Conservation (phyloP, 176 grass and related monocot genomes). For the Triticum monococcum region DNA sequence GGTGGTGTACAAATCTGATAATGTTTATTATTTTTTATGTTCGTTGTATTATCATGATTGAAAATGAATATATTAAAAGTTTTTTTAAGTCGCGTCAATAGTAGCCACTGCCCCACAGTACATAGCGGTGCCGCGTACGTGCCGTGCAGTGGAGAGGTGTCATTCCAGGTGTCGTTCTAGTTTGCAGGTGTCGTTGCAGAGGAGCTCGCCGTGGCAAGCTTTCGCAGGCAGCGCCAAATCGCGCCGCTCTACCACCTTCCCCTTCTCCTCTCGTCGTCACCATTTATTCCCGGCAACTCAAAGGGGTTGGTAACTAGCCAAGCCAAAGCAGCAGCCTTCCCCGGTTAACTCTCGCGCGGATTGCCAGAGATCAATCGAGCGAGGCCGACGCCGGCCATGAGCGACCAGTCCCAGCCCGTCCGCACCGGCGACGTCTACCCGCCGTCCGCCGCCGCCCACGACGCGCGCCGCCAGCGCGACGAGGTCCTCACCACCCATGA, state of each 20-base stretch:
- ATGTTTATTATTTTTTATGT: too few species aligned
- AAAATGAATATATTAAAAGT: too few species aligned
- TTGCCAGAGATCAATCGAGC: neutral
- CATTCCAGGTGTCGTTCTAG: neutral
- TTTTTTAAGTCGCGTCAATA: too few species aligned
- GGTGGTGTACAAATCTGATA: too few species aligned
- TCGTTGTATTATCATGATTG: too few species aligned
- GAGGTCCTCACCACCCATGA: neutral
- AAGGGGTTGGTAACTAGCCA: too few species aligned
- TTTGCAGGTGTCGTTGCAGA: neutral
- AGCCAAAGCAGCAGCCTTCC: neutral
- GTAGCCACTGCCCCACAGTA: too few species aligned
- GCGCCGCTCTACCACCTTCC: neutral
- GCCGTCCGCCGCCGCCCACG: neutral
- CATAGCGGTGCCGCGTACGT: too few species aligned
- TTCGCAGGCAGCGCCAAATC: neutral
- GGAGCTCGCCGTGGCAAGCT: neutral
- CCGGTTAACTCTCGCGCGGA: too few species aligned
- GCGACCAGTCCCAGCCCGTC: slow-evolving; percentile 9
- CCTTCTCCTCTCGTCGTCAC: neutral
- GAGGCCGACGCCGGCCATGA: slow-evolving; percentile 6
- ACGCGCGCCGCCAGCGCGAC: slow-evolving; percentile 20
- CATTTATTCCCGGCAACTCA: neutral
- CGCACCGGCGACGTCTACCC: slow-evolving; percentile 35
- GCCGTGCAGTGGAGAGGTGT: neutral